phyloP scores from a whole-genome alignment of 73 alveolate genomes.

The Tetrahymena malaccensis region DNA sequence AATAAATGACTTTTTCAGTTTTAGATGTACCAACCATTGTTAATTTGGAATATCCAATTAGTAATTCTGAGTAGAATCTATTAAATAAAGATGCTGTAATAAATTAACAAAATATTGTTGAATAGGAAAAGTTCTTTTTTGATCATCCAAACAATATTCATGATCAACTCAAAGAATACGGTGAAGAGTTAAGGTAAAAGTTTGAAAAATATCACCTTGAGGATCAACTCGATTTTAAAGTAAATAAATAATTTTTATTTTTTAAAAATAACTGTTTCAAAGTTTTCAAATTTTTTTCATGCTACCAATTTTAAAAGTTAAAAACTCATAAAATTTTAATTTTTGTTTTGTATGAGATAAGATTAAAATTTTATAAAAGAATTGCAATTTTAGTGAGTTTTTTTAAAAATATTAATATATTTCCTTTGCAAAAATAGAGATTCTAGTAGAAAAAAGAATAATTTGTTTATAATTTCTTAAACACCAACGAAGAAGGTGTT shows the following conservation, averaged over 20 bases:
- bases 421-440: not conserved
- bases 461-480: not conserved
- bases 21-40: not conserved
- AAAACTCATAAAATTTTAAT: no score
- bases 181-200: not conserved
- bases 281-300: no score
- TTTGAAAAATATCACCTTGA: not conserved
- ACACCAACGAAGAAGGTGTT: not conserved
- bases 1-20: not conserved
- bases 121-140: not conserved
- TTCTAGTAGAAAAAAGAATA: not conserved
- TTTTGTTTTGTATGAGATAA: no score
- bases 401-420: not conserved
- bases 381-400: not conserved
- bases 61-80: not conserved
- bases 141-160: not conserved
- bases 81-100: not conserved
- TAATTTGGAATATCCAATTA: not conserved
- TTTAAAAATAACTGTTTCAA: no score
- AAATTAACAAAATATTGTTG: not conserved
- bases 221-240: not conserved
- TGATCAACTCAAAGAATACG: not conserved
- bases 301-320: no score
- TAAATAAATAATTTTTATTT: no score
- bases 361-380: no score